Conservation (phyloP, 2,329 filamentous ascomycete species). For the Phyllosticta ampelicida region DNA sequence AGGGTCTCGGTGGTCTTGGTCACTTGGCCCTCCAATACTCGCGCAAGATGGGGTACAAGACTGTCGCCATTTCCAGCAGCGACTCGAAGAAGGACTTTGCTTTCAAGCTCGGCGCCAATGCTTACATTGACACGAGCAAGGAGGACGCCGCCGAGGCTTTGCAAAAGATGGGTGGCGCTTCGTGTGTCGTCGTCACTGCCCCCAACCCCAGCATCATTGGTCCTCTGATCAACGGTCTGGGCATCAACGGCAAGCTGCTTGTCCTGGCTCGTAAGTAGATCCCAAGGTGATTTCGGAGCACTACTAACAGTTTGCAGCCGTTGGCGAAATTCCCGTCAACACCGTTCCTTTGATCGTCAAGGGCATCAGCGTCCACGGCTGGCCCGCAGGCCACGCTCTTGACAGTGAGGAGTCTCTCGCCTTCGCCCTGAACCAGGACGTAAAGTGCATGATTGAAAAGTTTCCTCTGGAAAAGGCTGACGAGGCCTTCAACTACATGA, state of each 20-base stretch:
- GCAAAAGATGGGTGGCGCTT: slow-evolving; percentile 49
- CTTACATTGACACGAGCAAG: slow-evolving; percentile 45
- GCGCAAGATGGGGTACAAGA: slow-evolving; percentile 41
- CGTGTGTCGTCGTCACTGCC: slow-evolving; percentile 51
- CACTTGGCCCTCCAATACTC: slow-evolving; percentile 45
- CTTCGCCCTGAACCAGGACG: slow-evolving; percentile 36
- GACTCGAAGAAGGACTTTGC: slow-evolving; percentile 44
- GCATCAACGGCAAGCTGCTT: slow-evolving; percentile 46
- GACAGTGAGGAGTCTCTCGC: slow-evolving; percentile 44
- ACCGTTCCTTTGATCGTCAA: slow-evolving; percentile 35
- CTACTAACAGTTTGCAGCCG: slow-evolving; percentile 19
- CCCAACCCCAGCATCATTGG: slow-evolving; percentile 47
- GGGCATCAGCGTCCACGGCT: slow-evolving; percentile 39
- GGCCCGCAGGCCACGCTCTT: slow-evolving; percentile 43
- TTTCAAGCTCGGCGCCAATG: slow-evolving; percentile 43
- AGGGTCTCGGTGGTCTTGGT: slow-evolving; percentile 43
- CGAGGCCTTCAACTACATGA: slow-evolving; percentile 41
- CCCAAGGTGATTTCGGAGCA: not conserved
- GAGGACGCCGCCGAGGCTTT: slow-evolving; percentile 41
- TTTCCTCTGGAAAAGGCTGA: slow-evolving; percentile 42
- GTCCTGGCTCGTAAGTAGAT: slow-evolving; percentile 39
- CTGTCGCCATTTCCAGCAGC: slow-evolving; percentile 41
- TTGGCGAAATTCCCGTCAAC: slow-evolving; percentile 35
- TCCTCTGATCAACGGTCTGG: slow-evolving; percentile 44
- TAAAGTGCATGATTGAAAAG: slow-evolving; percentile 44